These are phyloP conservation scores for Teunomyces cretensis DNA, from an alignment of 805 yeast species.

Conservation along the genomic window DNA sequence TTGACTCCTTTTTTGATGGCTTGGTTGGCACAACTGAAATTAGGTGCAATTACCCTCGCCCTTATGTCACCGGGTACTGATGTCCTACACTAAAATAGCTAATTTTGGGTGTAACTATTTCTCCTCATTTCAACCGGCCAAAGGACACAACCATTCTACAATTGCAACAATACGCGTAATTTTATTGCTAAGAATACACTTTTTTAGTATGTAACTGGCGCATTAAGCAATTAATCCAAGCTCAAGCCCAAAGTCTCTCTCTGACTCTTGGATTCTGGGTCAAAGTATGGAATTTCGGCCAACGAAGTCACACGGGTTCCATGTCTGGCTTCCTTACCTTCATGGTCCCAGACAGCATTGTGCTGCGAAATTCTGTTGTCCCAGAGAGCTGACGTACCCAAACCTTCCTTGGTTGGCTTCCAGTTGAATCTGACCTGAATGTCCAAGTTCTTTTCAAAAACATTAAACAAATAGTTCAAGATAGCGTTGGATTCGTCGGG, in stretches of 20 bases:
- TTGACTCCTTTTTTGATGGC: too few relatives aligned
- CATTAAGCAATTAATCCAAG: conserved; percentile 12
- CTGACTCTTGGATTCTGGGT: conserved; percentile 49
- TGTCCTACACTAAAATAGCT: too few relatives aligned
- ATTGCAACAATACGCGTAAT: background rate
- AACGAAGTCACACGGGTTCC: conserved; percentile 51
- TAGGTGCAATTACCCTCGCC: too few relatives aligned
- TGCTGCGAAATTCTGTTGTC: conserved; percentile 59
- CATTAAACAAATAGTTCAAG: conserved; percentile 15
- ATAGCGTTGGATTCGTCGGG: conserved; percentile 21
- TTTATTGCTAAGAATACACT: too few relatives aligned
- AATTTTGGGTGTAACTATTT: too few relatives aligned
- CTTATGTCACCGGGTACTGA: too few relatives aligned
- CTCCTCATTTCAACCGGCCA: too few relatives aligned
- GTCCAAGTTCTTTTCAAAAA: conserved; percentile 18
- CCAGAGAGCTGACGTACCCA: conserved; percentile 49
- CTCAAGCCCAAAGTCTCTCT: conserved; percentile 49
- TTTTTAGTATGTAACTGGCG: background rate
- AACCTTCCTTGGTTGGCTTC: conserved; percentile 15
- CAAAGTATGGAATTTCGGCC: conserved; percentile 55
- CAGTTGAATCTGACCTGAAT: conserved; percentile 19
- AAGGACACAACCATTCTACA: background rate
- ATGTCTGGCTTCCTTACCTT: conserved; percentile 45
- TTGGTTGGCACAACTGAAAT: too few relatives aligned
- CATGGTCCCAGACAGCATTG: conserved; percentile 52